Evolutionary conservation across 495 filamentous ascomycete species (phyloP).

Genomic region (Penicillium canariense): DNA sequence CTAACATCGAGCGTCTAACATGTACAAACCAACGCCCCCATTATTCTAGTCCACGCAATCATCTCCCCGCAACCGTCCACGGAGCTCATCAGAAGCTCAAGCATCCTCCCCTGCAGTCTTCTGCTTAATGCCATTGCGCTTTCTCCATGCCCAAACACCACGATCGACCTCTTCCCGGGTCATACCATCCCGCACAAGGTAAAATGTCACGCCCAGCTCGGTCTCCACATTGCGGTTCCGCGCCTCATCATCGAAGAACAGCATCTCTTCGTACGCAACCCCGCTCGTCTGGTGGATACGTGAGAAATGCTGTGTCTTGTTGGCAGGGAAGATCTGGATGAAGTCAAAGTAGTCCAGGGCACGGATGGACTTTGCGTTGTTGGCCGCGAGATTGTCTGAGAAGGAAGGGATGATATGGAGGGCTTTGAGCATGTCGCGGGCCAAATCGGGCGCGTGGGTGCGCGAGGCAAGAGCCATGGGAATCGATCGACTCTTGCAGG

Average conservation of each 20-base stretch:
- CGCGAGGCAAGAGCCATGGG: constrained; percentile 77
- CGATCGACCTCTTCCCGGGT: constrained; percentile 74
- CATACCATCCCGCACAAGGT: constrained; percentile 75
- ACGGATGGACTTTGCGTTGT: constrained; percentile 41
- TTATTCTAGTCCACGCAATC: too few species aligned
- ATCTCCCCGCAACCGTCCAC: too few species aligned
- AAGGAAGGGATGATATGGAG: constrained; percentile 61
- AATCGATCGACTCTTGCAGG: constrained; percentile 56
- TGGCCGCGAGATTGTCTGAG: constrained; percentile 38
- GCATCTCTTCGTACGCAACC: constrained; percentile 70
- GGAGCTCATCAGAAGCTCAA: neutral
- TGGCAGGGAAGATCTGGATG: constrained; percentile 85
- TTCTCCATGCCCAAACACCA: constrained; percentile 81
- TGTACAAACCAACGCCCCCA: too few species aligned
- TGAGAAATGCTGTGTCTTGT: constrained; percentile 82
- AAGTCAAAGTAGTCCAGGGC: constrained; percentile 77
- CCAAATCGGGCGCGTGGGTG: constrained; percentile 76
- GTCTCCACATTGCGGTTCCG: constrained; percentile 84
- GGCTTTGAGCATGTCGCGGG: constrained; percentile 72
- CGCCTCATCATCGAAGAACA: constrained; percentile 95
- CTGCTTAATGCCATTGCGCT: constrained; percentile 56
- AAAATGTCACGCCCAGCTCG: constrained; percentile 76
- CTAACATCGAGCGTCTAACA: too few species aligned
- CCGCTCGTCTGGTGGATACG: constrained; percentile 65
- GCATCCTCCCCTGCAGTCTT: constrained; percentile 15